Evolutionary conservation across 2,329 filamentous ascomycete species (phyloP), one percentile per base, ranked within the genome.

Genomic region (Phaeophleospora eucalypticola): DNA sequence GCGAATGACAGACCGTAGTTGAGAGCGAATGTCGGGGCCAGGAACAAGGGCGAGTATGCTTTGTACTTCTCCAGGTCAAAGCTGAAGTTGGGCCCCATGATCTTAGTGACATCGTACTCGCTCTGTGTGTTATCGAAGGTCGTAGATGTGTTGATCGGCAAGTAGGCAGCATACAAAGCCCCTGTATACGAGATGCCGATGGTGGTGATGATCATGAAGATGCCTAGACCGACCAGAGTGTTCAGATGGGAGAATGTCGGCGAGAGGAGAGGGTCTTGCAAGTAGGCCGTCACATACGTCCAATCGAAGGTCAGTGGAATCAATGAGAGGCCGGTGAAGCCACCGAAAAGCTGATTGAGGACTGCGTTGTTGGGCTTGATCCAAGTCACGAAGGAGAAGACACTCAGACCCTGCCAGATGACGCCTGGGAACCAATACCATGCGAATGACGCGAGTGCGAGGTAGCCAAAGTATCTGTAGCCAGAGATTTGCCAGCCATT

Each of bases 311-410:
- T 93, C 59, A 94, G 62, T 0, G 88, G 88, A 52, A 94, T 89
- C 24, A 94, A 69, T 1, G 88, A 88, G 10, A 95, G 76, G 2
- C 89, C 89, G 1, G 87, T 91, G n/a, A 82, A 79, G 14, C 91
- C 86, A 17, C 89, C 89, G 62, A 94, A 94, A 54, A 95, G 71
- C 64, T 93, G 93, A 19, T 88, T 84, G 38, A 94, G 71, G 4
- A 91, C 81, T 12, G 91, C 86, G 58, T 84, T 93, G 57, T 88
- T 82, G 0, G 89, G 89, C 4, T 86, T 85, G 63, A 93, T 87
- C 89, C 89, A 95, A 2, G 88, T 94, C 49, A 93, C 74, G 50
- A 93, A 84, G 65, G 83, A 93, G 74, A 94, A 94, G 66, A 90
- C 91, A 66, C 87, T 91, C 57, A 94, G 74, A 1, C 87, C 87